Evolutionary conservation across 495 filamentous ascomycete species (phyloP).

Genomic region (Daldinia childiae): DNA sequence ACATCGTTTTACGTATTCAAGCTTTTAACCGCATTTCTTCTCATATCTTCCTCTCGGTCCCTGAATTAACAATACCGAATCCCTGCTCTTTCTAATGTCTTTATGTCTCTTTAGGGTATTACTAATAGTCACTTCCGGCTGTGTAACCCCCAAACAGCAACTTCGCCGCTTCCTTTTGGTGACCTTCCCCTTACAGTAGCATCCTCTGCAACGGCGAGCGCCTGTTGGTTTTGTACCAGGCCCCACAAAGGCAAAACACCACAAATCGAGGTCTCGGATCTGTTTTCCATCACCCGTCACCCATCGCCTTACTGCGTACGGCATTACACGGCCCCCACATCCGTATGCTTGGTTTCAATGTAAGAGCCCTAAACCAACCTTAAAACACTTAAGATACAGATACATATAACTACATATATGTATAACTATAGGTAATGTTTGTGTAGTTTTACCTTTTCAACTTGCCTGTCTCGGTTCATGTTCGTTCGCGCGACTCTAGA

Average conservation of each 20-base stretch:
- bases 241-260: conserved; percentile 36
- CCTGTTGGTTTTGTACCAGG: background rate
- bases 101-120: conserved; percentile 18
- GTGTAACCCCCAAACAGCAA: conserved; percentile 37
- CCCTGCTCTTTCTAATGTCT: conserved; percentile 11
- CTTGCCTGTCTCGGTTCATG: conserved; percentile 33
- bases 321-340: conserved; percentile 8
- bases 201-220: conserved; percentile 5
- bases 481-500: conserved; percentile 12
- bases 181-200: conserved; percentile 40
- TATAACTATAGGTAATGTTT: background rate
- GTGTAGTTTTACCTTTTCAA: conserved; percentile 8
- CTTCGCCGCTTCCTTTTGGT: conserved; percentile 34
- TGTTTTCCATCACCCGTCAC: conserved; percentile 8
- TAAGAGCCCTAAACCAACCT: conserved; percentile 8
- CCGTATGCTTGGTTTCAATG: background rate
- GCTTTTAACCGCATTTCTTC: conserved; percentile 24
- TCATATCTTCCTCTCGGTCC: conserved; percentile 7
- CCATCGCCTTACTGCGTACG: background rate
- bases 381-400: conserved; percentile 9
- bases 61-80: conserved; percentile 23
- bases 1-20: conserved; percentile 13
- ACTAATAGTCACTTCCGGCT: conserved; percentile 37
- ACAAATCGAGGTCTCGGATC: conserved; percentile 39
- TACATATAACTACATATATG: background rate